Evolutionary conservation across 139 green algal genomes (phyloP).

Genomic region (Chlorella sp.): DNA sequence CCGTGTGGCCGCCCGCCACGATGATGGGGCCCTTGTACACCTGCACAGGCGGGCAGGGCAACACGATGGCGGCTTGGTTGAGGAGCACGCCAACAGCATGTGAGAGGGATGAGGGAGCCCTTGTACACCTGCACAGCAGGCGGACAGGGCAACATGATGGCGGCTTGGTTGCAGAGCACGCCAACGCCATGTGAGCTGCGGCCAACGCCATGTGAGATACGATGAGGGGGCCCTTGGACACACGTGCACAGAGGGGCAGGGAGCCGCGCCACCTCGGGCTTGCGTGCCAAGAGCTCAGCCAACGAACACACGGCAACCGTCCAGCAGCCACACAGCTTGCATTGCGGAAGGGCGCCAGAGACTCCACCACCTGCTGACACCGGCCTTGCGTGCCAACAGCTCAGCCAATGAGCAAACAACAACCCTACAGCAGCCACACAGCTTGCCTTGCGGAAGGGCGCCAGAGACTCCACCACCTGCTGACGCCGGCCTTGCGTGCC

Average conservation of each 20-base stretch:
- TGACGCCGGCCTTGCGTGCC: too few species aligned
- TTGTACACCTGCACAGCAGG: too few species aligned
- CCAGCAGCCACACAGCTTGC: not conserved
- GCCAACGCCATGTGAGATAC: too few species aligned
- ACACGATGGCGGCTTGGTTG: not conserved
- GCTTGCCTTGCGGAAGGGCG: slow-evolving; percentile 59
- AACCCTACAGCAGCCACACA: not conserved
- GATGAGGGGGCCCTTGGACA: too few species aligned
- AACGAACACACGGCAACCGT: too few species aligned
- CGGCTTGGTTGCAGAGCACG: too few species aligned
- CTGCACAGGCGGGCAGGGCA: not conserved
- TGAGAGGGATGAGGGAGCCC: not conserved
- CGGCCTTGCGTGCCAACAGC: too few species aligned
- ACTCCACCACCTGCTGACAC: slow-evolving; percentile 11
- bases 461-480: slow-evolving; percentile 42
- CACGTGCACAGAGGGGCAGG: not conserved
- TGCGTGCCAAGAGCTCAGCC: too few species aligned
- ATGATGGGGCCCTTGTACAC: slow-evolving; percentile 68
- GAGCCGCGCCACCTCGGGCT: not conserved
- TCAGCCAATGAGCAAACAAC: too few species aligned
- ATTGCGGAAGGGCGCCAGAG: slow-evolving; percentile 64
- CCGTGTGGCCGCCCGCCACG: slow-evolving; percentile 70
- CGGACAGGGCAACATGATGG: too few species aligned
- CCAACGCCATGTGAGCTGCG: too few species aligned
- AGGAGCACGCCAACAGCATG: too few species aligned